Conservation (phyloP, 169 alveolate genomes). For the Cryptosporidium bovis region DNA sequence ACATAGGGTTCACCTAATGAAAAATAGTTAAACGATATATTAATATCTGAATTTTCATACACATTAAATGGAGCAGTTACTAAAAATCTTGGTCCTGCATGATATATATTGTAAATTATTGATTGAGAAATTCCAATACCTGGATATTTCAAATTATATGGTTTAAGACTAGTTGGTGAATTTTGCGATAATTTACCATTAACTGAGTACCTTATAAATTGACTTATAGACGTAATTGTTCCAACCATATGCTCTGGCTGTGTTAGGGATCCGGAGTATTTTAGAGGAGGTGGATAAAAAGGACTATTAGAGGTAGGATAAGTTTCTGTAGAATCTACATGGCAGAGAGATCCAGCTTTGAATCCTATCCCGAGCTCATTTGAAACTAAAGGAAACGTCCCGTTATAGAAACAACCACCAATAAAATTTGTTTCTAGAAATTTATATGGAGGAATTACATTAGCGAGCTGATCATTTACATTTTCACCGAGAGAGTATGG, state of each 20-base stretch:
- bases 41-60: slow-evolving; percentile 27
- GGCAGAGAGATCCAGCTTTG: slow-evolving; percentile 45
- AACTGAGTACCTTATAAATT: slow-evolving; percentile 34
- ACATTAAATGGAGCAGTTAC: slow-evolving; percentile 66
- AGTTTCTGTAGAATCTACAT: slow-evolving; percentile 31
- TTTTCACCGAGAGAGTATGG: slow-evolving; percentile 50
- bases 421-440: slow-evolving; percentile 57
- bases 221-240: slow-evolving; percentile 37
- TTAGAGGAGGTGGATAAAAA: slow-evolving; percentile 70
- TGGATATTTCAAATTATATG: slow-evolving; percentile 45
- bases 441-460: slow-evolving; percentile 41
- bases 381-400: slow-evolving; percentile 50
- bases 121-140: slow-evolving; percentile 67
- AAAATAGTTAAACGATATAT: slow-evolving; percentile 34
- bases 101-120: slow-evolving; percentile 24
- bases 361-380: slow-evolving; percentile 46
- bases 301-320: slow-evolving; percentile 48
- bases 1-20: slow-evolving; percentile 61
- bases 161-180: slow-evolving; percentile 10
- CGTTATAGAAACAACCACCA: slow-evolving; percentile 67
- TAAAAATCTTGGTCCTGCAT: slow-evolving; percentile 51
- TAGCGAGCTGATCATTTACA: slow-evolving; percentile 5
- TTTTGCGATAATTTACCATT: slow-evolving; percentile 37
- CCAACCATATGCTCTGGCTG: slow-evolving; percentile 68
- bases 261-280: slow-evolving; percentile 56